phyloP scores from a whole-genome alignment of 2,329 filamentous ascomycete genomes.

The Penicillium sclerotiorum region DNA sequence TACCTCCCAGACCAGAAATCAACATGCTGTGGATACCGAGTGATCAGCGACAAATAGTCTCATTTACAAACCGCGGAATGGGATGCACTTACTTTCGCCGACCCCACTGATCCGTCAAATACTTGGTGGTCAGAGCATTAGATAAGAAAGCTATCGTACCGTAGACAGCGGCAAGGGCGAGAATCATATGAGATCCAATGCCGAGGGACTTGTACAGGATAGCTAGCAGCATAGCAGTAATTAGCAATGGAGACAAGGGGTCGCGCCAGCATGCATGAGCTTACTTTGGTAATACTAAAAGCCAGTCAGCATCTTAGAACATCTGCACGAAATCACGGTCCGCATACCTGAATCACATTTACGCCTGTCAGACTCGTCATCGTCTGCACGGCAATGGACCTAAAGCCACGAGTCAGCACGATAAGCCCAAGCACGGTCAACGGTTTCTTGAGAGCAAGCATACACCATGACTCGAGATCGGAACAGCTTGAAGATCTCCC shows the following conservation, averaged over 20 bases:
- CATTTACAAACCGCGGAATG: no score
- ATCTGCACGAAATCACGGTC: background rate
- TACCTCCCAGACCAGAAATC: constrained; percentile 53
- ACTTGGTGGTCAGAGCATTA: constrained; percentile 56
- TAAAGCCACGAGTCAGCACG: no score
- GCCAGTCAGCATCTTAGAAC: background rate
- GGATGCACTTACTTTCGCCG: constrained; percentile 52
- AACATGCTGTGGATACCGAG: constrained; percentile 58
- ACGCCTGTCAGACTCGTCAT: constrained; percentile 61
- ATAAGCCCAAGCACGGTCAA: no score
- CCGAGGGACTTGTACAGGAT: constrained; percentile 59
- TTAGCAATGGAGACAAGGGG: no score
- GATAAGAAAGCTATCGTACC: constrained; percentile 56
- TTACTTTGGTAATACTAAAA: constrained; percentile 37
- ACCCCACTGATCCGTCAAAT: constrained; percentile 61
- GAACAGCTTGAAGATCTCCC: constrained; percentile 57
- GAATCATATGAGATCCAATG: constrained; percentile 53
- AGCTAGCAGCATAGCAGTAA: constrained; percentile 37
- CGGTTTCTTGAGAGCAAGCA: constrained; percentile 20
- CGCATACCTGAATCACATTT: constrained; percentile 56
- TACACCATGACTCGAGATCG: constrained; percentile 55
- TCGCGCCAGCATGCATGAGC: no score
- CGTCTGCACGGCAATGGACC: constrained; percentile 58
- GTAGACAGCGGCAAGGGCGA: constrained; percentile 58
- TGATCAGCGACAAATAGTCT: constrained; percentile 7